These are phyloP conservation scores for Clitoria ternatea DNA, from an alignment of 306 rosid species.

Conservation along the genomic window DNA sequence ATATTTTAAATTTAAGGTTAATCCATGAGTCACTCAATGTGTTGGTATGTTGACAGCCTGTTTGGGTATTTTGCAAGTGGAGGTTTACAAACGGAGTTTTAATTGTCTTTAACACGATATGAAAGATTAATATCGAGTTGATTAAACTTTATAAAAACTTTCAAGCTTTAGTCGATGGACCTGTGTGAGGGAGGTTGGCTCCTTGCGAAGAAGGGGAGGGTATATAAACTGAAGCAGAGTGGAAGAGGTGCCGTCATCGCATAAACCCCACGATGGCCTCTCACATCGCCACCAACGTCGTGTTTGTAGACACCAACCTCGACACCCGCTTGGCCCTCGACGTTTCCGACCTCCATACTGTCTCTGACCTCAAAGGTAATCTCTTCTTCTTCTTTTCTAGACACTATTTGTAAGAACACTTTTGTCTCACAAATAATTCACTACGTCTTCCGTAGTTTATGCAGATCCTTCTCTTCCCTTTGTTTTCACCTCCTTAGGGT, in stretches of 20 bases:
- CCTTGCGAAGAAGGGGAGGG: background rate
- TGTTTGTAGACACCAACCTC: slow-evolving; percentile 70
- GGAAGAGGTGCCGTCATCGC: background rate
- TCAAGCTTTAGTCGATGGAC: no score
- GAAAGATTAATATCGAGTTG: no score
- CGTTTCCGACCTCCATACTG: slow-evolving; percentile 45
- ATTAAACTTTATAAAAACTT: no score
- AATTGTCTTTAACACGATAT: no score
- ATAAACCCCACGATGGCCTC: slow-evolving; percentile 13
- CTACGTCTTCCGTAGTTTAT: background rate
- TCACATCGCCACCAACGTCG: slow-evolving; percentile 26
- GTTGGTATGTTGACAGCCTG: no score
- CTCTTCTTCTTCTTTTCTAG: background rate
- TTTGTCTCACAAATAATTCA: no score
- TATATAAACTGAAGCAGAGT: background rate
- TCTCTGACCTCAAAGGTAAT: slow-evolving; percentile 63
- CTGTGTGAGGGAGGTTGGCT: no score
- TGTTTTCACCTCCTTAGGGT: background rate
- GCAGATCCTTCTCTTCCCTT: background rate
- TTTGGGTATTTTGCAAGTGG: no score
- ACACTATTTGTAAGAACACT: no score
- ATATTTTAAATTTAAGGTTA: no score
- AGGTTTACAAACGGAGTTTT: no score
- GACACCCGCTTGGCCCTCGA: slow-evolving; percentile 59
- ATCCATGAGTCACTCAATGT: no score